Evolutionary conservation across 1,284 basidiomycete species (phyloP).

Genomic region (Crucibulum parvulum): DNA sequence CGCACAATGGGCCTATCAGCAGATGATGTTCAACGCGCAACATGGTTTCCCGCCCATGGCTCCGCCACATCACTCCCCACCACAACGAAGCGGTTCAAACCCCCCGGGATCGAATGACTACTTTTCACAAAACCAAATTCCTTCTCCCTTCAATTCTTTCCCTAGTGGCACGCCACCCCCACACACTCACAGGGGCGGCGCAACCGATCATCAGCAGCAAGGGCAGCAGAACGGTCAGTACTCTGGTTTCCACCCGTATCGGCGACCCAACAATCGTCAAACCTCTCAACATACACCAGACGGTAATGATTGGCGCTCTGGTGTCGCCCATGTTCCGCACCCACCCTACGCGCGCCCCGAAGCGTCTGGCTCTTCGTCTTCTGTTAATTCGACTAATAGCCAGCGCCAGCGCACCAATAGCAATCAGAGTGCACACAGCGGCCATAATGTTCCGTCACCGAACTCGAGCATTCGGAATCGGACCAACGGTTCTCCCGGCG

Average conservation of each 20-base stretch:
- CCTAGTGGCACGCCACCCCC: constrained; percentile 75
- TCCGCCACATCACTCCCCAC: constrained; percentile 39
- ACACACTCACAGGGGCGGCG: constrained; percentile 40
- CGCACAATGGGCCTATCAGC: constrained; percentile 85
- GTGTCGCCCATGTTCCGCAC: constrained; percentile 37
- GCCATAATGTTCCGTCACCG: constrained; percentile 39
- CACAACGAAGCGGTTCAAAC: constrained; percentile 42
- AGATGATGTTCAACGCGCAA: constrained; percentile 81
- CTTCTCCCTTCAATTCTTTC: constrained; percentile 63
- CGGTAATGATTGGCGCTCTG: constrained; percentile 53
- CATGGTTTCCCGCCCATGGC: constrained; percentile 52
- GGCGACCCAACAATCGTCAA: constrained; percentile 64
- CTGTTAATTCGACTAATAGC: constrained; percentile 71
- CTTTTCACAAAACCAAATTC: constrained; percentile 60
- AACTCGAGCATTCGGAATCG: constrained; percentile 42
- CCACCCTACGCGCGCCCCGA: constrained; percentile 77
- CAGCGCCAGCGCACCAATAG: constrained; percentile 71
- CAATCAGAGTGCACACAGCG: constrained; percentile 56
- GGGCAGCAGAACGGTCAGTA: constrained; percentile 51
- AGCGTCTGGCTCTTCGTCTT: constrained; percentile 77
- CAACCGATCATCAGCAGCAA: constrained; percentile 49
- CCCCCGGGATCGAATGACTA: constrained; percentile 52
- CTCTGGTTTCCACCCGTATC: constrained; percentile 80
- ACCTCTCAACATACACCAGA: constrained; percentile 45
- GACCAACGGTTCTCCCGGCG: constrained; percentile 26